Conservation (phyloP, 2,329 filamentous ascomycete genomes). For the Alternaria metachromatica region DNA sequence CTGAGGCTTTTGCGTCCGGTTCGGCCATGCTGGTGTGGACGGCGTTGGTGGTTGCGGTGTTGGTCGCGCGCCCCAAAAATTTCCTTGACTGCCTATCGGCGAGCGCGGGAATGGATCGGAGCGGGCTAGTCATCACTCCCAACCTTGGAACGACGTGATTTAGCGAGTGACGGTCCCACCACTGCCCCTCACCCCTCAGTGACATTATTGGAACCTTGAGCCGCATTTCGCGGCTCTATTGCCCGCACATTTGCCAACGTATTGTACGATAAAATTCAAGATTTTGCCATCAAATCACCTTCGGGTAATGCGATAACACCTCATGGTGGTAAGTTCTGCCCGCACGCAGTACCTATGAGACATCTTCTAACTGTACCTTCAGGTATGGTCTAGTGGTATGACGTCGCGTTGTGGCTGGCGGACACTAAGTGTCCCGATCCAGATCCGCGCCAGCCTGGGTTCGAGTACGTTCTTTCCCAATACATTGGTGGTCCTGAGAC, state of each 20-base stretch:
- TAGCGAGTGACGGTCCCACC: not conserved
- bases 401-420: conserved; percentile 42
- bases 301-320: not conserved
- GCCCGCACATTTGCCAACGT: not conserved
- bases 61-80: conserved; percentile 34
- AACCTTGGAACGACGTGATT: not conserved
- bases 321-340: not conserved
- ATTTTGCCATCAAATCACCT: not conserved
- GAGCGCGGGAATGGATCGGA: conserved; percentile 27
- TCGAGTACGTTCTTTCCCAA: conserved; percentile 27
- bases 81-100: conserved; percentile 19
- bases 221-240: not conserved
- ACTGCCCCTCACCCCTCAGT: not conserved
- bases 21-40: conserved; percentile 40
- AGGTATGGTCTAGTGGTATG: conserved; percentile 41
- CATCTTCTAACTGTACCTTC: not conserved
- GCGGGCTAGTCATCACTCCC: conserved; percentile 5
- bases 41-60: conserved; percentile 14
- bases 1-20: conserved; percentile 36
- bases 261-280: not conserved
- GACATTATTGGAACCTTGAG: not conserved
- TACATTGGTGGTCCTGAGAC: conserved; percentile 18
- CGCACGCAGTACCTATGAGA: not conserved
- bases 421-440: conserved; percentile 22
- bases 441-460: conserved; percentile 41